Evolutionary conservation across 306 rosid genomes (phyloP), one percentile per base, ranked within the genome.

Genomic region (Citrullus colocynthis): DNA sequence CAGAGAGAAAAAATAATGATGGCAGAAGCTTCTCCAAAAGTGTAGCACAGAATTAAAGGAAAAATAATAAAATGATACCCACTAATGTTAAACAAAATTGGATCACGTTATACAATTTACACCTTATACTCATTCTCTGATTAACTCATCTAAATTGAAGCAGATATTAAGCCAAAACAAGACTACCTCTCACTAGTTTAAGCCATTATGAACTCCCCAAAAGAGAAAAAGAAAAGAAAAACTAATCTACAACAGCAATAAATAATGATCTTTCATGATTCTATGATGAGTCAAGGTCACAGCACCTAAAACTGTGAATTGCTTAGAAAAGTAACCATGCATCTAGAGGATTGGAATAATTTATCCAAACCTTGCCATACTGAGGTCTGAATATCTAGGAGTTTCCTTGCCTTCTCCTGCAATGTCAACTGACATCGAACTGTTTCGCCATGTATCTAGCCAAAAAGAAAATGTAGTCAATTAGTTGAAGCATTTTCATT

Each of bases 391-490:
- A 86, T 84, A 41, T 95, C 97, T 24, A 90, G 90, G 70, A 95
- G 92, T 84, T 85, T 88, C 83, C 83, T 86, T 18, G 97, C 97
- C 89, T 92, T 92, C 12, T 86, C 92, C 75, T 88, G 97, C 59
- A 95, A 86, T 69, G 78, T 71, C 59, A 87, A 80, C 59, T 86
- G 91, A 82, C 92, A 80, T 74, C 96, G 83, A 77, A 95, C 83
- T 5, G 97, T 89, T 83, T 95, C 97, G 9, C 99, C 97, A 7
- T 92, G 99, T 78, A 95, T 90, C 97, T 95, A 83, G 52, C 63
- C 20, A 51, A 39, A 78, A 80, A 60, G 79, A 81, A 55, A 14
- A 74, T 8, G 16, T 65, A 80, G 69, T 49, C 30, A 67, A 30
- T 77, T 60, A 76, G 21, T 34, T 39, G 17, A 57, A 12, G 34